phyloP scores from a whole-genome alignment of 306 rosid genomes.

The Vigna nakashimae region DNA sequence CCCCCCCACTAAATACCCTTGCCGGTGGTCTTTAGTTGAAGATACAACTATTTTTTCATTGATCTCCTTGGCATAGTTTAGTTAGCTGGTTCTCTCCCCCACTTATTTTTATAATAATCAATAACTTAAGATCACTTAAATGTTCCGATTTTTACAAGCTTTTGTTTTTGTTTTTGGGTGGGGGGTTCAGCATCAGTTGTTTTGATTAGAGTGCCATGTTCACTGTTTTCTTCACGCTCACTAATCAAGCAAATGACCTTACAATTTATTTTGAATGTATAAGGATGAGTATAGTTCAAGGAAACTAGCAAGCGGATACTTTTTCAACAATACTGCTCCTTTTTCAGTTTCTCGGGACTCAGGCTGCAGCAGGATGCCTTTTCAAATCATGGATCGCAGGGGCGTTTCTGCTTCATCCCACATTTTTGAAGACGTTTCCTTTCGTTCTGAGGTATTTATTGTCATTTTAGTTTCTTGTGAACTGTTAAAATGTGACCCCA shows the following conservation, averaged over 20 bases:
- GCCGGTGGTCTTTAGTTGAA: conserved; percentile 40
- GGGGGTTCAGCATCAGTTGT: neutral
- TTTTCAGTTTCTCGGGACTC: conserved; percentile 38
- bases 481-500: neutral
- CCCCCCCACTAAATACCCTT: conserved; percentile 11
- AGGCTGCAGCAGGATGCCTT: conserved; percentile 67
- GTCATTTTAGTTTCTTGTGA: conserved; percentile 10
- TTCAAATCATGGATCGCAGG: conserved; percentile 68
- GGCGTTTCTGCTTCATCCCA: conserved; percentile 64
- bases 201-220: conserved; percentile 18
- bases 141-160: conserved; percentile 26
- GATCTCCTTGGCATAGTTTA: conserved; percentile 36
- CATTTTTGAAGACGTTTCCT: conserved; percentile 58
- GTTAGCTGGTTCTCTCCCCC: neutral
- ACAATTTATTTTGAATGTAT: conserved; percentile 43
- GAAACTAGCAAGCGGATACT: conserved; percentile 38
- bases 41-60: conserved; percentile 8
- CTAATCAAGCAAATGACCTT: conserved; percentile 32
- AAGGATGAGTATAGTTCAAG: conserved; percentile 31
- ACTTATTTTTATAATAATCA: conserved; percentile 1
- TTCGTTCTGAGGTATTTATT: conserved; percentile 60
- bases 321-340: conserved; percentile 32
- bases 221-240: conserved; percentile 25
- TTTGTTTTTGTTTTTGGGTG: neutral
- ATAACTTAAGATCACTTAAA: neutral